These are phyloP conservation scores for Penicillium manginii DNA, from an alignment of 495 filamentous ascomycete genomes.

Conservation along the genomic window DNA sequence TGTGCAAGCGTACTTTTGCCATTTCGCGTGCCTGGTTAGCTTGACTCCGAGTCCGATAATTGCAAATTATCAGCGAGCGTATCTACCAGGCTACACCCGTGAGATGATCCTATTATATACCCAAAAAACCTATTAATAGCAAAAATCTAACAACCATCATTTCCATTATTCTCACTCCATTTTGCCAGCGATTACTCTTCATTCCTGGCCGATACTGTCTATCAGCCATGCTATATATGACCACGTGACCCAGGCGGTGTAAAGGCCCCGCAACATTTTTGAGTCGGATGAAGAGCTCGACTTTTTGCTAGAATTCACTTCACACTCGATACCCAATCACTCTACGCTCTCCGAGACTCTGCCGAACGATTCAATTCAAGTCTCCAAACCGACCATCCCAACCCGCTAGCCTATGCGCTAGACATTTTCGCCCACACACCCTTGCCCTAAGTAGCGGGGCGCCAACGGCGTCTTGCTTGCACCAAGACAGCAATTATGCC, in stretches of 20 bases:
- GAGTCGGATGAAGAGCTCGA: constrained; percentile 25
- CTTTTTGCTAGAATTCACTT: constrained; percentile 23
- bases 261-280: constrained; percentile 34
- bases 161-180: no score
- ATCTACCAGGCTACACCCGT: no score
- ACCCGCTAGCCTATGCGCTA: constrained; percentile 10
- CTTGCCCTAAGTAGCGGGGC: constrained; percentile 19
- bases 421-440: constrained; percentile 6
- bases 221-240: neutral
- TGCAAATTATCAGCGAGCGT: no score
- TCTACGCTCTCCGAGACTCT: no score
- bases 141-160: no score
- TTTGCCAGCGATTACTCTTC: no score
- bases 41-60: no score
- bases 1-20: no score
- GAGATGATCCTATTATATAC: no score
- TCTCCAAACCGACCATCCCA: neutral
- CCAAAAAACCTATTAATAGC: no score
- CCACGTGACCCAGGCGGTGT: constrained; percentile 24
- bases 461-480: constrained; percentile 24
- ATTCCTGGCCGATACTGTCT: neutral
- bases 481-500: constrained; percentile 39
- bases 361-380: neutral
- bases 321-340: neutral
- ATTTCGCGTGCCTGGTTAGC: no score